Base-by-base conservation (phyloP, 1,139 yeast species). In the Saccharomycopsis hybrid region DNA sequence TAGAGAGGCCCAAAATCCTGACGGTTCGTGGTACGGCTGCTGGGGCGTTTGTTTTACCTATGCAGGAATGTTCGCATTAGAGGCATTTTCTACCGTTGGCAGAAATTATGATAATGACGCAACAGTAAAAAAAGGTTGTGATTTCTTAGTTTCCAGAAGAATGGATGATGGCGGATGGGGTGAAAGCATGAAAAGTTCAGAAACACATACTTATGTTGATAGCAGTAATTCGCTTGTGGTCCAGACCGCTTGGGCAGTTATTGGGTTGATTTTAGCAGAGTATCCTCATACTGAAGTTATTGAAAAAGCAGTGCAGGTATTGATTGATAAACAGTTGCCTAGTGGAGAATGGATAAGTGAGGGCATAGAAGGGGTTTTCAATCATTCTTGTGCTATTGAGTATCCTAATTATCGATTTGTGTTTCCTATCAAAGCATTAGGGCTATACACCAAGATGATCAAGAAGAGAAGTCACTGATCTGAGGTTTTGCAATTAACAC, bases 1-100 rank as follows among this genome's bases (percentile, higher is more conserved):
- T 45, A 76, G 77, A 48, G 65, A 70, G 3, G 76, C 77, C 1
- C 98, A 94, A 65, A 71, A 74, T 43, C 62, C 64, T 0, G 96
- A 92, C 64, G 99, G 99, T 0, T 82, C 96, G 7, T 94, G 98
- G 97, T 94, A 90, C 64, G 99, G 99, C 1, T 82, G 90, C 42
- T 94, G 99, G 99, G 99, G 98, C 42, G 84, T 94, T 8, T 94
- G 99, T 62, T 89, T 77, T 63, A 87, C 97, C 0, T 94, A 94
- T 66, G 97, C 98, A 0, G 85, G 92, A 1, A 94, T 94, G 98
- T 94, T 94, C 76, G 98, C 99, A 0, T 68, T 92, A 33, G 99
- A 94, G 60, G 97, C 98, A 0, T 72, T 92, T 48, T 71, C 78
- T 40, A 77, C 94, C 2, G 83, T 84, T 29, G 87, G 84, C 1